Percentiles rank a stretch among this genome's conserved stretches.
Evolutionary conservation across 163 green algal species (phyloP).

Genomic region (Chloroidium sp.): DNA sequence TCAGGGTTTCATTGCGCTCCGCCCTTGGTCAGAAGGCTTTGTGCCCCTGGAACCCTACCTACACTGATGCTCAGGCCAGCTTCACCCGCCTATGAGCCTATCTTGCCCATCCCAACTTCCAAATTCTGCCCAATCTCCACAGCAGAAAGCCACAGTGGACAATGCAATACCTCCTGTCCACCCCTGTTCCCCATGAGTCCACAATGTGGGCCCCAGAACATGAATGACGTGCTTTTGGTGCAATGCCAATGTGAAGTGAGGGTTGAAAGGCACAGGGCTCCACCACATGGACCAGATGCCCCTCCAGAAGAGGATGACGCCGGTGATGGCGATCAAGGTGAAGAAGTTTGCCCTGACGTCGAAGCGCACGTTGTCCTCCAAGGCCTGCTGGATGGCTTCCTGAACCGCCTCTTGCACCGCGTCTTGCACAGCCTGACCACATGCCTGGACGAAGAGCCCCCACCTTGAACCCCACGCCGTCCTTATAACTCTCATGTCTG

Average conservation of each 20-base stretch:
- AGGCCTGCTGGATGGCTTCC: conserved; percentile 22
- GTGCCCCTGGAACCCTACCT: no score
- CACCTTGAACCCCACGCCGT: no score
- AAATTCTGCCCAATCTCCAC: no score
- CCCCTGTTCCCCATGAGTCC: no score
- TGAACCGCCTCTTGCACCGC: conserved; percentile 21
- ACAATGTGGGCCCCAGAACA: neutral
- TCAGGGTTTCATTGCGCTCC: no score
- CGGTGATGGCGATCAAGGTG: conserved; percentile 45
- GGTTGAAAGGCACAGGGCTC: conserved; percentile 6
- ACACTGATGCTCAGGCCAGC: no score
- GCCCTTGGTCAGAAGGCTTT: no score
- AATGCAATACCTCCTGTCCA: no score
- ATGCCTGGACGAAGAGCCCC: neutral
- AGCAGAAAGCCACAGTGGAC: no score
- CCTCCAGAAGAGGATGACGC: conserved; percentile 51
- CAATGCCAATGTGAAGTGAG: neutral
- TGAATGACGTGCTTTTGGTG: neutral
- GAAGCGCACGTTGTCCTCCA: conserved; percentile 20
- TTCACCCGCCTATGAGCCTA: neutral
- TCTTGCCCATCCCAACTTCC: no score
- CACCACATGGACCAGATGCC: conserved; percentile 35
- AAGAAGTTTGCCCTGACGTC: conserved; percentile 25
- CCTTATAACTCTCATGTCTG: neutral
- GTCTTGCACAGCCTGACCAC: conserved; percentile 10